These are phyloP conservation scores for Cordyceps cicadae DNA, from an alignment of 2,329 filamentous ascomycete species.

Conservation along the genomic window DNA sequence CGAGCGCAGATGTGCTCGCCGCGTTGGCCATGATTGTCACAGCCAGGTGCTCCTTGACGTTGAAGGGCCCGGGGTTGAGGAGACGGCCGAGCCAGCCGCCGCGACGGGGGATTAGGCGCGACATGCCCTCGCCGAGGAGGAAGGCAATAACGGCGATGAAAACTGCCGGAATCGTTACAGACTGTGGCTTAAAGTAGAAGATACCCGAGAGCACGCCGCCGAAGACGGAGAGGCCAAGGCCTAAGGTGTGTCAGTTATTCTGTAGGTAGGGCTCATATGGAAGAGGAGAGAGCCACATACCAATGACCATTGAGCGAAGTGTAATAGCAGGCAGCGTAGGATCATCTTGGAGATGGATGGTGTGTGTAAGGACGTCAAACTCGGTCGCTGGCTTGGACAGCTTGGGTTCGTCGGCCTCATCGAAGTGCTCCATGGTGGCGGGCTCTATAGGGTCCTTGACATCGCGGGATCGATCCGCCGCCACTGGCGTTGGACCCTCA, in stretches of 20 bases:
- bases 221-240: slow-evolving; percentile 7
- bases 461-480: neutral
- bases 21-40: slow-evolving; percentile 36
- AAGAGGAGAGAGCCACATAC: neutral
- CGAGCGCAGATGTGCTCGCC: slow-evolving; percentile 24
- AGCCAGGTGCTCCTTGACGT: slow-evolving; percentile 24
- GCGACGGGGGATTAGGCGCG: neutral
- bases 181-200: slow-evolving; percentile 12
- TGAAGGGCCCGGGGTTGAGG: slow-evolving; percentile 21
- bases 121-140: slow-evolving; percentile 5
- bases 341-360: slow-evolving; percentile 9
- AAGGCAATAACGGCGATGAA: slow-evolving; percentile 10
- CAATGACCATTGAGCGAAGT: neutral
- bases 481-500: neutral
- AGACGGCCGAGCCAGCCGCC: slow-evolving; percentile 10
- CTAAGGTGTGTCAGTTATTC: neutral
- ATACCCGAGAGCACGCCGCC: slow-evolving; percentile 5
- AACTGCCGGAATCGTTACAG: slow-evolving; percentile 2
- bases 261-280: no score
- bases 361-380: slow-evolving; percentile 10
- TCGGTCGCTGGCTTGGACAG: slow-evolving; percentile 3
- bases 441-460: neutral
- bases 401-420: slow-evolving; percentile 1
- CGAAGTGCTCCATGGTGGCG: neutral
- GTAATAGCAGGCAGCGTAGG: neutral